Base-by-base conservation (phyloP, 164 flowering plant genomes). In the Houttuynia cordata region DNA sequence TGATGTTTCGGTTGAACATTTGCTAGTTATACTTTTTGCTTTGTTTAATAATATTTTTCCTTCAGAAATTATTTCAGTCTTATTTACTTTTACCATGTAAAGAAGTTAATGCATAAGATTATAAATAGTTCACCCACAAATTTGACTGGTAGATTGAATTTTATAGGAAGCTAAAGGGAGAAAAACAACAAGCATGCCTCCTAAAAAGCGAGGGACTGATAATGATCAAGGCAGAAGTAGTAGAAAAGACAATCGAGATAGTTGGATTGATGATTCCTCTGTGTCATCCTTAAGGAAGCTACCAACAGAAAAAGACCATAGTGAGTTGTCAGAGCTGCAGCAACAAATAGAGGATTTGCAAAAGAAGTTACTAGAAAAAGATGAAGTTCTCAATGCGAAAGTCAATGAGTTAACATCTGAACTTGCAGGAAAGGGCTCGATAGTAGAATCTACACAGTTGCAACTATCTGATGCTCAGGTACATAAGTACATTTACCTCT, bases 401-500 rank as follows among this genome's bases (percentile, higher is more conserved):
- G 67, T 81, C 65, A 83, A 86, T 41, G 83, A 82, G 57, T 64
- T 84, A 60, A 83, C 74, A 63, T 73, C 45, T 40, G 83, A 73
- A 59, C 71, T 70, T 61, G 71, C 76, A 57, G 86, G 84, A 65
- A 93, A 85, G 75, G 97, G 86, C n/a, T 74, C 84, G 5, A 47
- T 83, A 24, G 62, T 88, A n/a, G 78, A 80, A 74, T 78, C 88
- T 57, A 76, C 77, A 52, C 85, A 87, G 66, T 55, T 62, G 54
- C 91, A 93, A 71, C 86, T 88, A 10, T 77, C 87, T 51, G 91
- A 90, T 80, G 81, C 88, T 39, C 90, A 90, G 92, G 99, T 89
- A 68, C 19, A 19, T 30, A 6, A 2, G 4, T 30, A 6, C 37
- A 19, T 18, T 18, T 14, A 19, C 47, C 10, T 15, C 10, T 34